Evolutionary conservation across 2,329 filamentous ascomycete species (phyloP).

Genomic region (Reticulascus tulasneorum): DNA sequence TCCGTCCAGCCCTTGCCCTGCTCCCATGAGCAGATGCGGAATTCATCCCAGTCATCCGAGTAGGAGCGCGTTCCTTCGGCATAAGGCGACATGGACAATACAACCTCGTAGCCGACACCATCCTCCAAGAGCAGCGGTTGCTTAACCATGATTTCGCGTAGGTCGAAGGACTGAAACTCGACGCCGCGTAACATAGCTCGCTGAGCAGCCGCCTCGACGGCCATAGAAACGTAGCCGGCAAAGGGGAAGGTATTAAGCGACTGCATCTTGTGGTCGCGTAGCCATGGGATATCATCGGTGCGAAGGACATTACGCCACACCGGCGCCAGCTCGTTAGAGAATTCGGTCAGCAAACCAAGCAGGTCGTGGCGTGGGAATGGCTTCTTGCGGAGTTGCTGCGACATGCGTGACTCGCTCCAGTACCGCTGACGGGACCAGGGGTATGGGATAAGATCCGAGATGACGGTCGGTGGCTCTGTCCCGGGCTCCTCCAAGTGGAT

Average conservation of each 20-base stretch:
- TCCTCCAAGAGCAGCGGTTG: constrained; percentile 2
- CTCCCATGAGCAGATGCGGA: constrained; percentile 25
- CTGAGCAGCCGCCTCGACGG: constrained; percentile 25
- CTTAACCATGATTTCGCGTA: constrained; percentile 5
- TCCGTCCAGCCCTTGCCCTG: constrained; percentile 12
- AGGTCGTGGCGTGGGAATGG: constrained; percentile 31
- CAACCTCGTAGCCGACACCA: constrained; percentile 7
- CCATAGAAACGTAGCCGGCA: constrained; percentile 38
- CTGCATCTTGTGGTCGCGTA: constrained; percentile 44
- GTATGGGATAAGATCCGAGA: background rate
- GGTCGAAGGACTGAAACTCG: constrained; percentile 15
- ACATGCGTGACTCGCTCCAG: constrained; percentile 25
- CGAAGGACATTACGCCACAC: constrained; percentile 34
- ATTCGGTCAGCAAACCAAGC: constrained; percentile 27
- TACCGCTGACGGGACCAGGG: background rate
- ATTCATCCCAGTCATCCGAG: constrained; percentile 21
- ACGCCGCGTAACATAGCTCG: constrained; percentile 12
- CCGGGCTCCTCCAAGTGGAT: constrained; percentile 34
- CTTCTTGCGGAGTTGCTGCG: constrained; percentile 36
- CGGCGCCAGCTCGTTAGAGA: constrained; percentile 28
- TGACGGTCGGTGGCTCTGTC: background rate
- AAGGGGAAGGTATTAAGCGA: constrained; percentile 43
- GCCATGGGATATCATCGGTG: constrained; percentile 37
- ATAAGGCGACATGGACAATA: constrained; percentile 12
- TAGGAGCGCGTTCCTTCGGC: constrained; percentile 2